These are phyloP conservation scores for Dacryopinax primogenitus DNA, from an alignment of 768 basidiomycete species.

Conservation along the genomic window DNA sequence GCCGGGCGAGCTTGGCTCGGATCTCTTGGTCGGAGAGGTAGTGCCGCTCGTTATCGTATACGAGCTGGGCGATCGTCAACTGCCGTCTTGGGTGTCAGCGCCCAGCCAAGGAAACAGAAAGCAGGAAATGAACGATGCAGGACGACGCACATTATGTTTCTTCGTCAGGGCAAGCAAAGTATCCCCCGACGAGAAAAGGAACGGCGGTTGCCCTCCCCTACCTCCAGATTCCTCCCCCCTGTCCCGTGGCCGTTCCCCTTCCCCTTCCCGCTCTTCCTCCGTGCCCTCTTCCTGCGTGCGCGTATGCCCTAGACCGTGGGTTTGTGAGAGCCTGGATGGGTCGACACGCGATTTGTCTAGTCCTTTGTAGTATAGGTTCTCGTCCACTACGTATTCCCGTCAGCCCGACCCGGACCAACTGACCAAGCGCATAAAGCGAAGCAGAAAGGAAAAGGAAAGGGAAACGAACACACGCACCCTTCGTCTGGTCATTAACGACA, in stretches of 20 bases:
- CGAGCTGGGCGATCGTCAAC: slow-evolving; percentile 90
- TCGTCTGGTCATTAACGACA: slow-evolving; percentile 88
- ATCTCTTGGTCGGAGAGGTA: slow-evolving; percentile 67
- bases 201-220: slow-evolving; percentile 49
- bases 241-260: neutral
- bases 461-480: slow-evolving; percentile 51
- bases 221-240: slow-evolving; percentile 12
- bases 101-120: neutral
- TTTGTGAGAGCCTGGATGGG: slow-evolving; percentile 62
- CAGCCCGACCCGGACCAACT: neutral
- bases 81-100: slow-evolving; percentile 23
- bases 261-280: neutral
- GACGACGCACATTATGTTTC: slow-evolving; percentile 60
- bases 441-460: neutral
- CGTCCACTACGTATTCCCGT: slow-evolving; percentile 75
- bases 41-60: slow-evolving; percentile 79
- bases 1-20: slow-evolving; percentile 59
- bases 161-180: slow-evolving; percentile 60
- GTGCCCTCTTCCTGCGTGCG: neutral
- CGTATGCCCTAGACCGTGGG: slow-evolving; percentile 27
- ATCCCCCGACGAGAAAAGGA: slow-evolving; percentile 68
- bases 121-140: slow-evolving; percentile 8
- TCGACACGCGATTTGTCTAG: slow-evolving; percentile 74
- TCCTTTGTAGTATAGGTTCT: slow-evolving; percentile 89
- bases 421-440: neutral